Percentiles rank a stretch among this genome's conserved stretches.
phyloP scores from a whole-genome alignment of 1,139 yeast species.

The Candida albicans region DNA sequence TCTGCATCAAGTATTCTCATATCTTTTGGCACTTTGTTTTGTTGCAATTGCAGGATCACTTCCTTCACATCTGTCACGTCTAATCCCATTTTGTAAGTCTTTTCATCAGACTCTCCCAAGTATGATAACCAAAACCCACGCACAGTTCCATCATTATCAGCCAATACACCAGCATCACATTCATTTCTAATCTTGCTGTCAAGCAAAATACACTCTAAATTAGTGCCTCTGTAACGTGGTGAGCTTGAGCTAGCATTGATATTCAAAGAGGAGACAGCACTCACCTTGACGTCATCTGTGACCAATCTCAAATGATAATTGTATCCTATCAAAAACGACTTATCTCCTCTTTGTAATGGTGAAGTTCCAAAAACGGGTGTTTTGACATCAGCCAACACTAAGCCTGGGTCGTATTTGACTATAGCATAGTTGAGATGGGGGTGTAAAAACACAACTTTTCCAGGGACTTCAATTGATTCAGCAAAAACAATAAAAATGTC shows the following conservation, averaged over 20 bases:
- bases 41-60: constrained; percentile 56
- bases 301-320: constrained; percentile 70
- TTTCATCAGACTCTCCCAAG: constrained; percentile 70
- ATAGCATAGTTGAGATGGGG: constrained; percentile 88
- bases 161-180: constrained; percentile 78
- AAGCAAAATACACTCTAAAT: constrained; percentile 72
- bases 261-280: constrained; percentile 73
- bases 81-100: constrained; percentile 75
- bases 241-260: constrained; percentile 67
- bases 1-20: constrained; percentile 77
- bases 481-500: constrained; percentile 81
- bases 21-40: constrained; percentile 52
- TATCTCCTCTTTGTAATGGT: constrained; percentile 75
- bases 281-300: constrained; percentile 72
- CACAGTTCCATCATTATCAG: constrained; percentile 76
- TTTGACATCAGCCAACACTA: constrained; percentile 44
- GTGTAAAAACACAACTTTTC: constrained; percentile 77
- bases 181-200: constrained; percentile 74
- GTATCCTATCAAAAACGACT: constrained; percentile 75
- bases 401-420: constrained; percentile 74
- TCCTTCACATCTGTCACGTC: constrained; percentile 65
- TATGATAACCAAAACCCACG: constrained; percentile 84
- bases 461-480: constrained; percentile 81
- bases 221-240: constrained; percentile 86
- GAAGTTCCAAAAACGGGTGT: constrained; percentile 62